Conservation (phyloP, 257 asterid genomes). For the Striga asiatica region DNA sequence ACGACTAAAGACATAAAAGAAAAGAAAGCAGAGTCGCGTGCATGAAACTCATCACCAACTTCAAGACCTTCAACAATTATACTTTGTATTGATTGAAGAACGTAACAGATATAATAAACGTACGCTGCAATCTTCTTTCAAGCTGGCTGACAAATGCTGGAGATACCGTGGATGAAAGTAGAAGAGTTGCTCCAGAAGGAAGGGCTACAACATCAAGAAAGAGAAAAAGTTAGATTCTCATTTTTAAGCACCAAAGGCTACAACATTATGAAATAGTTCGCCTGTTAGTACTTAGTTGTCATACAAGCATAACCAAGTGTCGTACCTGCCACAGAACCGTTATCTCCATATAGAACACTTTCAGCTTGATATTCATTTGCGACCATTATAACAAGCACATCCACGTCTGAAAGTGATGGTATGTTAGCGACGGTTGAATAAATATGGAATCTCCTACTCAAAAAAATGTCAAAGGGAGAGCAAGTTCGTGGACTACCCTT, state of each 20-base stretch:
- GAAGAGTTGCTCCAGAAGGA: constrained; percentile 71
- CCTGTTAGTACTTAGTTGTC: not conserved
- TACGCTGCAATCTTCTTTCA: constrained; percentile 73
- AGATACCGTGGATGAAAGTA: constrained; percentile 91
- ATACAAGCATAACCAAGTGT: constrained; percentile 10
- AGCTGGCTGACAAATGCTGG: constrained; percentile 84
- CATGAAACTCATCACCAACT: too few species aligned
- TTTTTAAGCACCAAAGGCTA: constrained; percentile 51
- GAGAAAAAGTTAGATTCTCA: constrained; percentile 33
- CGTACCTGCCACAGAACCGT: constrained; percentile 83
- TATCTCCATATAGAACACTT: constrained; percentile 69
- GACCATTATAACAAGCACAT: constrained; percentile 79
- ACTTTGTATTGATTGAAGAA: not conserved
- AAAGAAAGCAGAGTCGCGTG: too few species aligned
- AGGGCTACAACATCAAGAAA: constrained; percentile 54
- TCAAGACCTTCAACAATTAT: too few species aligned
- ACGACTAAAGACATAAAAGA: too few species aligned
- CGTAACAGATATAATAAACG: constrained; percentile 20
- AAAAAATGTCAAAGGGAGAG: constrained; percentile 4
- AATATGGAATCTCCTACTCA: constrained; percentile 6
- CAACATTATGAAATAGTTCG: constrained; percentile 26
- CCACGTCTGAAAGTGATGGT: constrained; percentile 48
- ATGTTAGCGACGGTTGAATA: constrained; percentile 16
- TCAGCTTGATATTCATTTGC: constrained; percentile 95
- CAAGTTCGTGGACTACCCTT: constrained; percentile 1